Evolutionary conservation across 129 eudicot genomes (phyloP), one percentile per base, ranked within the genome.

Genomic region (Deinandra increscens): DNA sequence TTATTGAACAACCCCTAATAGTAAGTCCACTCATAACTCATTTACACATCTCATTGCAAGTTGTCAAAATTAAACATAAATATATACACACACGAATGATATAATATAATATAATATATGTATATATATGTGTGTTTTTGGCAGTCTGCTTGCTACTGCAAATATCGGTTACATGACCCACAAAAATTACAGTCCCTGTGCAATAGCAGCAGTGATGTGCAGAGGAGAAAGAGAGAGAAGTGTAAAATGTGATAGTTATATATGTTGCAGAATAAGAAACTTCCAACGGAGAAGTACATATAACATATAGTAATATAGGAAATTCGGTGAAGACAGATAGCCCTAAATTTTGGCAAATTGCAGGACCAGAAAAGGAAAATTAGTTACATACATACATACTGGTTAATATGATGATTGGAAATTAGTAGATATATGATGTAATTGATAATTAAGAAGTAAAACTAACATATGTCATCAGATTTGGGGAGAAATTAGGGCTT

Each of bases 401-500:
- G 64, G 41, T 58, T 58, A 58, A 12, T n/a, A 20, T 42, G n/a
- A 20, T 42, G 4, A 23, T 58, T 31, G 17, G 64, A 58, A 31
- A 58, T 58, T 13, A 58, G 64, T 6, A 31, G n/a, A 2, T n/a
- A n/a, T n/a, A n/a, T n/a, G n/a, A 2, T 1, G 10, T 39, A 39
- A 39, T 39, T 39, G 11, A 39, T n/a, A n/a, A 39, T 39, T 39
- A 39, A 39, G 12, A 36, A 36, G 39, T 4, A 36, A n/a, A 36
- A 36, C 7, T 4, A 36, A 36, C 39, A 36, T 38, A 44, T 0
- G 19, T 46, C 10, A 46, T 45, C 17, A 12, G 17, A 45, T 4
- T 46, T 4, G 18, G 0, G 19, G n/a, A n/a, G n/a, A 19, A 18
- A 44, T 79, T 74, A 83, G 65, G 81, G 92, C 78, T 81, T 74